Evolutionary conservation across 306 rosid genomes (phyloP).

Genomic region (Herpetospermum pedunculosum): DNA sequence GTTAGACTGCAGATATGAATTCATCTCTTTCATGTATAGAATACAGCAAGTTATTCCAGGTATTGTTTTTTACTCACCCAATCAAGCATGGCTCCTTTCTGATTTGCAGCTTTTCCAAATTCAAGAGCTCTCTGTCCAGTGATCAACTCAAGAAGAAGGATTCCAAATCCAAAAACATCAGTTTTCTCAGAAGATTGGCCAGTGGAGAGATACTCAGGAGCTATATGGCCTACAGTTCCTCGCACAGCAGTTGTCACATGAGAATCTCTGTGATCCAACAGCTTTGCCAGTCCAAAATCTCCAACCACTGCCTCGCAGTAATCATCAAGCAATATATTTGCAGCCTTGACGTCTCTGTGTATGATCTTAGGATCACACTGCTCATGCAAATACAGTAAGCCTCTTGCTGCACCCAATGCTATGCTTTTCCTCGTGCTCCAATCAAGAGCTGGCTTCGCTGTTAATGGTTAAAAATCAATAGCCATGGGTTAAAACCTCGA

Average conservation of each 20-base stretch:
- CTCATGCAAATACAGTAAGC: slow-evolving; percentile 77
- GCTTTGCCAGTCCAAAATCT: slow-evolving; percentile 91
- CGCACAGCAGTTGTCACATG: slow-evolving; percentile 96
- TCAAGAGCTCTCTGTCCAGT: slow-evolving; percentile 88
- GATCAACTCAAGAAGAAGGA: slow-evolving; percentile 80
- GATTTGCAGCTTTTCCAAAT: slow-evolving; percentile 80
- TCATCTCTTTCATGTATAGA: background rate
- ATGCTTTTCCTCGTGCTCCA: slow-evolving; percentile 89
- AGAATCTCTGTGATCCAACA: slow-evolving; percentile 80
- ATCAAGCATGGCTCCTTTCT: slow-evolving; percentile 93
- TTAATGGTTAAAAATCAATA: slow-evolving; percentile 1
- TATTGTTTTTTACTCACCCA: slow-evolving; percentile 41
- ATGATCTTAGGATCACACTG: slow-evolving; percentile 98
- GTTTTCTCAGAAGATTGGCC: slow-evolving; percentile 99
- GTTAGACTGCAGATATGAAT: too few relatives aligned
- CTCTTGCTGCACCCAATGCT: slow-evolving; percentile 92
- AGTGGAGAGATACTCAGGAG: slow-evolving; percentile 95
- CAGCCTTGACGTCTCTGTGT: slow-evolving; percentile 97
- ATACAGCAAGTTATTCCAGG: background rate
- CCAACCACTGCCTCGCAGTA: slow-evolving; percentile 91
- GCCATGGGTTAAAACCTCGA: background rate
- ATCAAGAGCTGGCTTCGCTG: slow-evolving; percentile 74
- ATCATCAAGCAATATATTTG: slow-evolving; percentile 86
- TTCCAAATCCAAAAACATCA: slow-evolving; percentile 94
- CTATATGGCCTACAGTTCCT: slow-evolving; percentile 97